A percentile compares a stretch with the other conserved stretches of the same genome.
Conservation (phyloP, 768 basidiomycete genomes). For the Mycena polygramma region DNA sequence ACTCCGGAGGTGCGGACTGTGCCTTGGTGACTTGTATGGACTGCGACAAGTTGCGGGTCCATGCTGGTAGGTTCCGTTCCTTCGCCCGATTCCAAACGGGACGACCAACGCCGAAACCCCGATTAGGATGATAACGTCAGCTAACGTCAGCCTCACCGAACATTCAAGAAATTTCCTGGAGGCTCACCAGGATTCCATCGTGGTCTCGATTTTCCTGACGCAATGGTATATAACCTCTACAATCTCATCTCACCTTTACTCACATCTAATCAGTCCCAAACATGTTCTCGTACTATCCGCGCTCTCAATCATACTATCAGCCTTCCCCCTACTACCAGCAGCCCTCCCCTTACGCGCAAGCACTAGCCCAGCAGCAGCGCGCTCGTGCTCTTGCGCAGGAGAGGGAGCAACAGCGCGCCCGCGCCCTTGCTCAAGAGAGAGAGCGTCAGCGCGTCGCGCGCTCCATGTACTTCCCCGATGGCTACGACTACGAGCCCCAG, state of each 20-base stretch:
- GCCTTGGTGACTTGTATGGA: conserved; percentile 13
- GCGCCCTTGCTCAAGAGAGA: conserved; percentile 42
- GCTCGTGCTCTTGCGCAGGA: conserved; percentile 44
- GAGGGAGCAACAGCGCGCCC: conserved; percentile 43
- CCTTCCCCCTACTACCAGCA: conserved; percentile 42
- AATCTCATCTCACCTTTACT: background rate
- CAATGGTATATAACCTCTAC: conserved; percentile 34
- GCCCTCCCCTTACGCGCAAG: conserved; percentile 41
- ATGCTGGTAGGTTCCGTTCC: too few relatives aligned
- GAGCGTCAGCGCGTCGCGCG: conserved; percentile 52
- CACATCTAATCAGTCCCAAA: conserved; percentile 28
- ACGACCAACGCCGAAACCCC: conserved; percentile 1
- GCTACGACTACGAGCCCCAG: conserved; percentile 49
- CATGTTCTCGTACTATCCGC: conserved; percentile 34
- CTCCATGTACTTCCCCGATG: conserved; percentile 57
- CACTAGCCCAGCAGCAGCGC: conserved; percentile 37
- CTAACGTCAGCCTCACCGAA: conserved; percentile 2
- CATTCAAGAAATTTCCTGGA: conserved; percentile 9
- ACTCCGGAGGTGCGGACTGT: conserved; percentile 20
- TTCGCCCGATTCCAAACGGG: background rate
- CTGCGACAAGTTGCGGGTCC: too few relatives aligned
- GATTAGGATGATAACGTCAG: conserved; percentile 27
- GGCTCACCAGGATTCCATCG: conserved; percentile 1
- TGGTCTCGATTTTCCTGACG: conserved; percentile 15
- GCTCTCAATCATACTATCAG: conserved; percentile 36